Percentiles rank a stretch among this genome's conserved stretches.
Conservation (phyloP, 2,329 filamentous ascomycete species). For the Fusarium nematophilum region DNA sequence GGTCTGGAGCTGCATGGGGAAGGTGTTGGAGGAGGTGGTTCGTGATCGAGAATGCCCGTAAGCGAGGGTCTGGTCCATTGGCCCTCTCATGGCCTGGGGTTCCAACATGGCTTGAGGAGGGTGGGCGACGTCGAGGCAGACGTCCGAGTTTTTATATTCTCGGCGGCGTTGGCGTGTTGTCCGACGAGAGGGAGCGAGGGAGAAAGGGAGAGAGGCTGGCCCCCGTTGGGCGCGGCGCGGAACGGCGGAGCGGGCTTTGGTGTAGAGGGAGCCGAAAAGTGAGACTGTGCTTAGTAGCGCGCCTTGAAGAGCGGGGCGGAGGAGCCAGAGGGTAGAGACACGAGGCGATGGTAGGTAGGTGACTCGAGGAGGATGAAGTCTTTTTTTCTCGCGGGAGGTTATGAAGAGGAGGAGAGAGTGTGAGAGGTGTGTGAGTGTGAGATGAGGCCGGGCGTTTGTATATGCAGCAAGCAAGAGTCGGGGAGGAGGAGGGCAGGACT, state of each 20-base stretch:
- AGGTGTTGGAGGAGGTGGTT: slow-evolving; percentile 67
- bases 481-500: slow-evolving; percentile 23
- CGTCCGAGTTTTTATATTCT: slow-evolving; percentile 38
- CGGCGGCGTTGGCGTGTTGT: slow-evolving; percentile 40
- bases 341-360: slow-evolving; percentile 20
- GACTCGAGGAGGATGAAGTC: slow-evolving; percentile 1
- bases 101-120: slow-evolving; percentile 45
- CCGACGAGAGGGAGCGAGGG: slow-evolving; percentile 35
- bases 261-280: slow-evolving; percentile 43
- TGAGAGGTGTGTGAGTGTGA: slow-evolving; percentile 3
- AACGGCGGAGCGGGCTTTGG: slow-evolving; percentile 16
- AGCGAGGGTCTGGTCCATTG: slow-evolving; percentile 49
- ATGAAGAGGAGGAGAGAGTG: background rate
- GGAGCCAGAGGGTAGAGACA: slow-evolving; percentile 15
- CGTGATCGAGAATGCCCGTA: slow-evolving; percentile 67
- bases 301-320: slow-evolving; percentile 36
- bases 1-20: slow-evolving; percentile 53
- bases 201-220: slow-evolving; percentile 31
- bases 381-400: background rate
- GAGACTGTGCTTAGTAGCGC: slow-evolving; percentile 42
- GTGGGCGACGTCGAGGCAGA: slow-evolving; percentile 25
- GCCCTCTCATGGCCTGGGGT: slow-evolving; percentile 47
- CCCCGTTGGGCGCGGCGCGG: slow-evolving; percentile 39
- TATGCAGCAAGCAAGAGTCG: slow-evolving; percentile 14
- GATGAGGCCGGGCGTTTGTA: slow-evolving; percentile 20